phyloP scores from a whole-genome alignment of 2,329 filamentous ascomycete genomes.

The Sporothrix curviconia region DNA sequence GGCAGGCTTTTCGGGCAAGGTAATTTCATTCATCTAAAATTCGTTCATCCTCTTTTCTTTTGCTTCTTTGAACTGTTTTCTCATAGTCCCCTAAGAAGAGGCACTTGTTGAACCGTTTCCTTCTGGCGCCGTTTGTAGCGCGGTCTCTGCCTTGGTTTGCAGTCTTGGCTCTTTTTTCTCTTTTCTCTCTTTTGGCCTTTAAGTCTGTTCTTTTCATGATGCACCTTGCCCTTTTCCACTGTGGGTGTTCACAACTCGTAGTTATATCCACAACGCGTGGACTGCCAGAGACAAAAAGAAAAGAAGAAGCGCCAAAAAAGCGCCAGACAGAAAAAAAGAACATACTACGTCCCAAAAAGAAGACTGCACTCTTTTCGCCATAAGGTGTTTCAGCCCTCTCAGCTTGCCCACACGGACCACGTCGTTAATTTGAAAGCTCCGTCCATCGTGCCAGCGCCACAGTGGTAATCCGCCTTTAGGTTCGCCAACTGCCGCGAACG shows the following conservation, averaged over 20 bases:
- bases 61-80: background rate
- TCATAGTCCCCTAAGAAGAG: no score
- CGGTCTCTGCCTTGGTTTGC: no score
- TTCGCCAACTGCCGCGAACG: background rate
- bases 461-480: background rate
- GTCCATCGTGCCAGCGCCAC: background rate
- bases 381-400: slow-evolving; percentile 2
- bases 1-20: background rate
- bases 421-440: background rate
- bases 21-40: slow-evolving; percentile 1
- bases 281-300: background rate
- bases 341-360: background rate
- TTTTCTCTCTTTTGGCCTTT: background rate
- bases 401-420: slow-evolving; percentile 9
- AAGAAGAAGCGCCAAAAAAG: background rate
- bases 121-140: no score
- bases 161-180: background rate
- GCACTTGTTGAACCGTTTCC: no score
- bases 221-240: background rate
- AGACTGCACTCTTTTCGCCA: background rate
- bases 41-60: background rate
- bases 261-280: background rate
- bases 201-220: background rate
- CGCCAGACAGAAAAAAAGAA: no score
- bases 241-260: background rate